Evolutionary conservation across 2,329 filamentous ascomycete genomes (phyloP).

Genomic region (Calycina herbarum): DNA sequence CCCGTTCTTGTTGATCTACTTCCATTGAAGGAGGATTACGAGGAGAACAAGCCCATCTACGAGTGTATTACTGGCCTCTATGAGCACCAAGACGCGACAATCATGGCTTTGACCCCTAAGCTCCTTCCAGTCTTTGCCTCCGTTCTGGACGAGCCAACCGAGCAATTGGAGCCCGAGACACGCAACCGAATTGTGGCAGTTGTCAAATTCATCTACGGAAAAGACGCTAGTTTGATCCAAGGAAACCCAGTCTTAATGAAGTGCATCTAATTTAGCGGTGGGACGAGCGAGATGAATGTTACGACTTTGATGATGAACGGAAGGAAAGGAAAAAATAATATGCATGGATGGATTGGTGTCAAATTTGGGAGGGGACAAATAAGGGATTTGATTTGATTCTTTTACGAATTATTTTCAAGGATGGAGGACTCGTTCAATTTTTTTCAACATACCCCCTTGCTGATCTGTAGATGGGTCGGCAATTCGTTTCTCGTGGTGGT

Average conservation of each 20-base stretch:
- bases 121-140: slow-evolving; percentile 71
- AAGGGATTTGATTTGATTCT: neutral
- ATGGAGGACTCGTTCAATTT: slow-evolving; percentile 2
- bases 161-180: slow-evolving; percentile 74
- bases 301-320: neutral
- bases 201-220: slow-evolving; percentile 45
- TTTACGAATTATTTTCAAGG: neutral
- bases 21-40: slow-evolving; percentile 88
- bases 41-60: slow-evolving; percentile 95
- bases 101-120: slow-evolving; percentile 68
- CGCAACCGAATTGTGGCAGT: slow-evolving; percentile 65
- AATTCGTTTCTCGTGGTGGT: slow-evolving; percentile 9
- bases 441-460: slow-evolving; percentile 16
- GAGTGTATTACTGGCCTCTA: slow-evolving; percentile 86
- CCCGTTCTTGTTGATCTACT: slow-evolving; percentile 77
- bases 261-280: slow-evolving; percentile 10
- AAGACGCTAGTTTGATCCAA: slow-evolving; percentile 33
- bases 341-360: neutral
- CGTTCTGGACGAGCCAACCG: slow-evolving; percentile 69
- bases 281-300: neutral
- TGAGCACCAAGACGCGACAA: slow-evolving; percentile 65
- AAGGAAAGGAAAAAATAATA: neutral
- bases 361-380: slow-evolving; percentile 5
- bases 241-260: slow-evolving; percentile 29
- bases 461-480: slow-evolving; percentile 9